Base-by-base conservation (phyloP, 192 early-diverging fungal species). In the Gamsiella multidivaricata region DNA sequence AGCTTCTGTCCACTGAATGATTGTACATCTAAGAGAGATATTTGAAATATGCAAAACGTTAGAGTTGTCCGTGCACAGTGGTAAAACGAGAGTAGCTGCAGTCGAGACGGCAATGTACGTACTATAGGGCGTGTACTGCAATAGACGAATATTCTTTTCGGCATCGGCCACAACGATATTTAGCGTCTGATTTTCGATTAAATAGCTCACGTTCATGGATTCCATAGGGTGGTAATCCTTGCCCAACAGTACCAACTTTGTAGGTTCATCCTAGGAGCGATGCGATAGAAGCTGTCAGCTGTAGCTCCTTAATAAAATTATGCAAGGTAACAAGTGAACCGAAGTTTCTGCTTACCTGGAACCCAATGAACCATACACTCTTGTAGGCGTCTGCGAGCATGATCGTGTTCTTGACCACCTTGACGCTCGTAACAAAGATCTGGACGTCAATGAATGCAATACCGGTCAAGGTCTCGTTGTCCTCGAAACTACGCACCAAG, bases 371-470 rank as follows among this genome's bases (percentile, higher is more conserved):
- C 89, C 93, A 94, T 6, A 95, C 83, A 25, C 94, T 91, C 70
- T 95, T 95, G 69, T 89, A 84, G 25, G 93, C 85, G 76, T 99
- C 98, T 47, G 92, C 94, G 4, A 98, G 74, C 18, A 97, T 70
- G 52, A 98, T 88, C 34, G 94, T 91, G 59, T 95, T 95, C 73
- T 96, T 97, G 63, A 99, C 87, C 0, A 94, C 85, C 6, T 81
- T 83, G 28, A 97, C 82, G 50, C 88, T 88, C 29, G 88, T 93
- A 14, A 97, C 94, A 84, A 93, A 98, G 36, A 94, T 91, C 75
- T 94, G 94, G 14, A 95, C 92, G 80, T 98, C 96, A 34, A 98
- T 83, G 65, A 99, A 99, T 0, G 96, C 97, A 28, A 99, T 90
- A 50, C 95, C 95, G 14, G 90, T 89, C 51, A 98, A 79, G 15